phyloP scores from a whole-genome alignment of 306 rosid genomes.

The Cicer yamashitae region DNA sequence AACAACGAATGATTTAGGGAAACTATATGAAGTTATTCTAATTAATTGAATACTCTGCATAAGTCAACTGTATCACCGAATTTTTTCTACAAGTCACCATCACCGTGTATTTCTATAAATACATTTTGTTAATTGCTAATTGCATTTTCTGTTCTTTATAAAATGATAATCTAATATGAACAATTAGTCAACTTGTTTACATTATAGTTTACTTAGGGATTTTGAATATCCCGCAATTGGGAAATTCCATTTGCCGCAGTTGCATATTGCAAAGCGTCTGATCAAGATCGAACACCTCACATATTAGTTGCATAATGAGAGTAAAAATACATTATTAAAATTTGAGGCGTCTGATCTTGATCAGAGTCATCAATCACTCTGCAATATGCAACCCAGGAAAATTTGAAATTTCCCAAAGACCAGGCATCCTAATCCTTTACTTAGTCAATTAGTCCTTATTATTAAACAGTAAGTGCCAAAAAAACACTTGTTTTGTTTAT shows the following conservation, averaged over 20 bases:
- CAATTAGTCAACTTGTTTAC: slow-evolving; percentile 2
- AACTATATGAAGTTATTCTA: not conserved
- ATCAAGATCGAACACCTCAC: not conserved
- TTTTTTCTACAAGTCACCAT: not conserved
- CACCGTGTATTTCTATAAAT: not conserved
- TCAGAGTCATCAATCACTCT: too few relatives aligned
- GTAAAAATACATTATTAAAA: not conserved
- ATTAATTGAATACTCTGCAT: not conserved
- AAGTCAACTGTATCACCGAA: slow-evolving; percentile 22
- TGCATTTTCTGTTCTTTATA: slow-evolving; percentile 5
- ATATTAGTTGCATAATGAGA: not conserved
- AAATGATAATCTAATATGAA: not conserved
- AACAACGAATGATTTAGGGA: not conserved
- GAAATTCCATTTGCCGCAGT: not conserved
- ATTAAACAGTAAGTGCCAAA: not conserved
- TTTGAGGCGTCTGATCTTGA: not conserved
- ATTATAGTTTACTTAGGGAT: not conserved
- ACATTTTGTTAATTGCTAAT: not conserved
- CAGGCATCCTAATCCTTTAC: not conserved
- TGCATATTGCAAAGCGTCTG: not conserved
- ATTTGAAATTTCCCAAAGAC: not conserved
- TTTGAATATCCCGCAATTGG: not conserved
- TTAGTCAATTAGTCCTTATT: not conserved
- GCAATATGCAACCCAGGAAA: not conserved
- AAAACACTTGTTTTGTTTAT: not conserved